Conservation (phyloP, 2,329 filamentous ascomycete genomes). For the Helotiales sp. region DNA sequence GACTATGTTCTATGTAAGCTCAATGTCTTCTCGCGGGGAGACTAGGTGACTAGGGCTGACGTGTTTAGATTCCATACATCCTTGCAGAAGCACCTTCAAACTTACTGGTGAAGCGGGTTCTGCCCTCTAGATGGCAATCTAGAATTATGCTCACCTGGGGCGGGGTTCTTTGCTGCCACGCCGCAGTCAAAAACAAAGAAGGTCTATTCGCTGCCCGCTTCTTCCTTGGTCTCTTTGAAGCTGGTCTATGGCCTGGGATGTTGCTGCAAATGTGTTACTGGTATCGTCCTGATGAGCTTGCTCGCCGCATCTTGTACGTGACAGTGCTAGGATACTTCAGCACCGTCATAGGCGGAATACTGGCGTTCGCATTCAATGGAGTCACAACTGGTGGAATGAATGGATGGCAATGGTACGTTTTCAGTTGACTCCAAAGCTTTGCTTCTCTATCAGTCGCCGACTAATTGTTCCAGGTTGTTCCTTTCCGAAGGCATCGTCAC, state of each 20-base stretch:
- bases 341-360: constrained; percentile 42
- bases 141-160: constrained; percentile 42
- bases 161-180: constrained; percentile 39
- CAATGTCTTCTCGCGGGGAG: background rate
- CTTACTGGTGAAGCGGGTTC: constrained; percentile 38
- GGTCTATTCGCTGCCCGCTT: constrained; percentile 48
- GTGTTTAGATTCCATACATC: constrained; percentile 36
- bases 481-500: constrained; percentile 48
- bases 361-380: constrained; percentile 46
- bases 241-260: constrained; percentile 31
- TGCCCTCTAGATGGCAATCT: constrained; percentile 37
- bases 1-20: constrained; percentile 38
- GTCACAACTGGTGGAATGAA: constrained; percentile 27
- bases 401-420: constrained; percentile 36
- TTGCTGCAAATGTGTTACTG: constrained; percentile 47
- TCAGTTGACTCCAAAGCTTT: too few species aligned
- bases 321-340: constrained; percentile 44
- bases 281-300: constrained; percentile 50
- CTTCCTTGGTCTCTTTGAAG: constrained; percentile 55
- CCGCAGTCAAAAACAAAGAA: constrained; percentile 36
- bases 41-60: background rate
- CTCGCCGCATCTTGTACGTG: constrained; percentile 45
- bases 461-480: constrained; percentile 34
- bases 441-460: background rate
- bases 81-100: constrained; percentile 41